Percentiles rank a stretch among this genome's conserved stretches.
phyloP scores from a whole-genome alignment of 2,329 filamentous ascomycete genomes.

The Alternaria incomplexa region DNA sequence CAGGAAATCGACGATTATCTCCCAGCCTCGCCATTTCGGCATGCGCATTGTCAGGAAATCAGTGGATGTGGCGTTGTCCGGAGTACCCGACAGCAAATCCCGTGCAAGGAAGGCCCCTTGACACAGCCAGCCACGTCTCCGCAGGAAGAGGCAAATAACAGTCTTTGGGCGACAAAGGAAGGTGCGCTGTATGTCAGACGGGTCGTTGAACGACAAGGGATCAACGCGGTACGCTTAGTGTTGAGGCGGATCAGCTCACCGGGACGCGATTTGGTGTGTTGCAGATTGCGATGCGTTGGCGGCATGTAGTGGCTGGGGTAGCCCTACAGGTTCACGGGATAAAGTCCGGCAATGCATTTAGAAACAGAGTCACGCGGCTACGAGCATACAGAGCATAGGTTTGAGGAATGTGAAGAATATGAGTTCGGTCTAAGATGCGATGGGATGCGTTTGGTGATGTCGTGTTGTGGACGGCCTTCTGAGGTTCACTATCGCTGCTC shows the following conservation, averaged over 20 bases:
- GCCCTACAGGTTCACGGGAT: background rate
- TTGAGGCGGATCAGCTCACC: background rate
- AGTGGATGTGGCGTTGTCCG: slow-evolving; percentile 15
- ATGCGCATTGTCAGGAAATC: background rate
- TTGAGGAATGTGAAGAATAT: background rate
- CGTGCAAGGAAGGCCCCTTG: slow-evolving; percentile 21
- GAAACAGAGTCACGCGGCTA: background rate
- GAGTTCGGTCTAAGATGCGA: background rate
- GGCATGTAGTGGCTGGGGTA: slow-evolving; percentile 1
- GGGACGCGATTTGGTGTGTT: background rate
- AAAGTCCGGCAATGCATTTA: background rate
- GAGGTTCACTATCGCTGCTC: slow-evolving; percentile 6
- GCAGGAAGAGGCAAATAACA: slow-evolving; percentile 1
- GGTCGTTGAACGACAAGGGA: slow-evolving; percentile 16
- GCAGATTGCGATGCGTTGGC: slow-evolving; percentile 7
- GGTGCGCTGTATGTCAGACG: background rate
- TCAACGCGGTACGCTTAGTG: background rate
- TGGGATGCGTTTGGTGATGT: background rate
- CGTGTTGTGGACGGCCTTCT: background rate
- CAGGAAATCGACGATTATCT: background rate
- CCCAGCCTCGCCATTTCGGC: background rate
- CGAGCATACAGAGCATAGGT: background rate
- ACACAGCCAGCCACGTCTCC: slow-evolving; percentile 1
- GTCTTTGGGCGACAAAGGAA: slow-evolving; percentile 6
- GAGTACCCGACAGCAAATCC: slow-evolving; percentile 10